phyloP scores from a whole-genome alignment of 179 eudicot species.

The Sideroxylon spinosum region DNA sequence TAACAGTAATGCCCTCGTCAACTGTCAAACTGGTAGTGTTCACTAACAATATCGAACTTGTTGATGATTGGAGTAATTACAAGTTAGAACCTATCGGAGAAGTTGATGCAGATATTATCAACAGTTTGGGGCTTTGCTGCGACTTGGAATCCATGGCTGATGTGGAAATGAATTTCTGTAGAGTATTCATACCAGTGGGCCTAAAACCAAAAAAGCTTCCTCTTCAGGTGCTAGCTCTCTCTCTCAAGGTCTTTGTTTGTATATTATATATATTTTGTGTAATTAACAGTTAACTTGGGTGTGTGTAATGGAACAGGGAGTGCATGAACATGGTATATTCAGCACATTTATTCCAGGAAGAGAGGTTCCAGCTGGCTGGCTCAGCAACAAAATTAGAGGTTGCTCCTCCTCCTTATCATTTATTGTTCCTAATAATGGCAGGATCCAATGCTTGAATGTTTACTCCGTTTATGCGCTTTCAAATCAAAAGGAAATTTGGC shows the following conservation, averaged over 20 bases:
- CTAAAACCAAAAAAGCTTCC: not conserved
- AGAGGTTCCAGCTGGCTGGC: constrained; percentile 1
- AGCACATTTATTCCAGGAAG: constrained; percentile 11
- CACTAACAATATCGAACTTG: not conserved
- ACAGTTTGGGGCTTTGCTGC: not conserved
- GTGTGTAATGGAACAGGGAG: not conserved
- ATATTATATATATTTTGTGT: too few relatives aligned
- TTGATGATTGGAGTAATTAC: not conserved
- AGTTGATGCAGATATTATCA: not conserved
- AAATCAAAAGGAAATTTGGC: not conserved
- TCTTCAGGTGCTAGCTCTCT: not conserved
- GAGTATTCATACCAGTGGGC: too few relatives aligned
- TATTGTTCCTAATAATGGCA: not conserved
- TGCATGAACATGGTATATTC: constrained; percentile 2
- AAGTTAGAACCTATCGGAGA: not conserved
- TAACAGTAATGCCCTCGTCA: not conserved
- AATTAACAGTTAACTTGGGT: too few relatives aligned
- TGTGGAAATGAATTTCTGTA: not conserved
- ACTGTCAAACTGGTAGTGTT: accelerated
- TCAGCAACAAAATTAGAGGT: not conserved
- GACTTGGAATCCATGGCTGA: not conserved
- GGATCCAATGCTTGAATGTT: constrained; percentile 2
- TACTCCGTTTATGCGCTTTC: not conserved
- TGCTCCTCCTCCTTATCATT: not conserved
- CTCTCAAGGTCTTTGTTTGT: not conserved